Evolutionary conservation across 495 filamentous ascomycete genomes (phyloP).

Genomic region (Peziza echinospora): DNA sequence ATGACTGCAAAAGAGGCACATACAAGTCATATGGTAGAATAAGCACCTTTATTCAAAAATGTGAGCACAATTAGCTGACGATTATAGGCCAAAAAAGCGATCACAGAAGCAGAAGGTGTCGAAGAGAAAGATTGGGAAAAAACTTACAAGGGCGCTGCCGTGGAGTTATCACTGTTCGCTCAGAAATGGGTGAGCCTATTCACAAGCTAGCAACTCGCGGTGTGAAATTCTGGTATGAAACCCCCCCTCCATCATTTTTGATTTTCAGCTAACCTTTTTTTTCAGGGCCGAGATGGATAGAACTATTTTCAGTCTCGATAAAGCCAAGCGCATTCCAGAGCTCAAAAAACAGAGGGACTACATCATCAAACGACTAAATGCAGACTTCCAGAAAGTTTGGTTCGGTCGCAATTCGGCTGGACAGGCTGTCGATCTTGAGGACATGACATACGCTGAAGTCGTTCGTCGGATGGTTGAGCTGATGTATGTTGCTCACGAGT

Average conservation of each 20-base stretch:
- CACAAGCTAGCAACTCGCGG: slow-evolving; percentile 93
- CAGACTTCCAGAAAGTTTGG: slow-evolving; percentile 98
- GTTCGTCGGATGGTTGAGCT: slow-evolving; percentile 85
- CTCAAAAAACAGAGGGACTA: slow-evolving; percentile 79
- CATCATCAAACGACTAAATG: slow-evolving; percentile 94
- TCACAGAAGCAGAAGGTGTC: slow-evolving; percentile 71
- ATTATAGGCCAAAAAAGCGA: slow-evolving; percentile 63
- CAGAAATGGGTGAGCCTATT: slow-evolving; percentile 98
- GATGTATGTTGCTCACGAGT: slow-evolving; percentile 86
- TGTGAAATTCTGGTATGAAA: slow-evolving; percentile 59
- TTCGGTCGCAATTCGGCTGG: slow-evolving; percentile 74
- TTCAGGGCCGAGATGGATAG: slow-evolving; percentile 83
- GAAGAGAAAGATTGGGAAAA: slow-evolving; percentile 87
- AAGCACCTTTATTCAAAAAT: neutral
- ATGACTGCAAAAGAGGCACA: slow-evolving; percentile 92
- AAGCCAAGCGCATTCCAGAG: slow-evolving; percentile 78
- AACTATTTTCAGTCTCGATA: slow-evolving; percentile 91
- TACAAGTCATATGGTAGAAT: slow-evolving; percentile 46
- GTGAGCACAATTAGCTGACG: slow-evolving; percentile 1
- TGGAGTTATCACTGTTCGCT: slow-evolving; percentile 89
- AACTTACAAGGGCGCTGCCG: slow-evolving; percentile 79
- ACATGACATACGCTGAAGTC: slow-evolving; percentile 94
- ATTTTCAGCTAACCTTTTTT: too few species aligned
- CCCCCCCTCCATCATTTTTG: too few species aligned
- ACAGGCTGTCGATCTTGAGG: slow-evolving; percentile 77